These are phyloP conservation scores for Nicotiana obtusifolia DNA, from an alignment of 257 asterid genomes.

Conservation along the genomic window DNA sequence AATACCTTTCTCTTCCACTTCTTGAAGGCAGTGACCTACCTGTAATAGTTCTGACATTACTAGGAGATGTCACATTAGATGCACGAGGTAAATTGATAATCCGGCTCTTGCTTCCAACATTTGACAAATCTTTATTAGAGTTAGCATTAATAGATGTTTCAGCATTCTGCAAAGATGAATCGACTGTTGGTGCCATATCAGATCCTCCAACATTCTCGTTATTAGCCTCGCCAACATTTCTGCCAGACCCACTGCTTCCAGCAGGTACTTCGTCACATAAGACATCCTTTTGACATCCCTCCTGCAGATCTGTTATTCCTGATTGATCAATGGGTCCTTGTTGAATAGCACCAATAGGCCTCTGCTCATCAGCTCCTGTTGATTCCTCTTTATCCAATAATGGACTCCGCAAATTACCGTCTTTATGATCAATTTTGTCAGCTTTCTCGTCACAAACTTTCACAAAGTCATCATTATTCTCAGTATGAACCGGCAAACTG, in stretches of 20 bases:
- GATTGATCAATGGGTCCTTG: conserved; percentile 25
- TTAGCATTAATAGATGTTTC: conserved; percentile 40
- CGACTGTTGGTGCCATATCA: conserved; percentile 22
- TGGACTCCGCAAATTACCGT: conserved; percentile 20
- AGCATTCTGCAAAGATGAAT: conserved; percentile 30
- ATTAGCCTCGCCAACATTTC: conserved; percentile 29
- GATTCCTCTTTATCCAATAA: conserved; percentile 26
- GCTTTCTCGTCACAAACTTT: conserved; percentile 27
- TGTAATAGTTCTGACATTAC: conserved; percentile 39
- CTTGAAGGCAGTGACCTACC: conserved; percentile 41
- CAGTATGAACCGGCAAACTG: conserved; percentile 22
- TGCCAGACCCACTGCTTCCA: conserved; percentile 25
- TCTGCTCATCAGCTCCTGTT: conserved; percentile 29
- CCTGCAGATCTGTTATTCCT: conserved; percentile 23
- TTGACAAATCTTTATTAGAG: conserved; percentile 40
- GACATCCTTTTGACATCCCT: conserved; percentile 26
- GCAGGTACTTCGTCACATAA: conserved; percentile 25
- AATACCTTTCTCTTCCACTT: conserved; percentile 62
- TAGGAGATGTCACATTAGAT: conserved; percentile 34
- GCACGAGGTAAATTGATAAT: conserved; percentile 73
- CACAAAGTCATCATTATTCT: conserved; percentile 16
- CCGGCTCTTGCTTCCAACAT: conserved; percentile 56
- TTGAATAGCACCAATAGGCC: conserved; percentile 15
- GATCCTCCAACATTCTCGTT: conserved; percentile 27
- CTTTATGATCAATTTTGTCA: conserved; percentile 22